phyloP scores from a whole-genome alignment of 1,284 basidiomycete genomes.

The Leccinum fuscescens region DNA sequence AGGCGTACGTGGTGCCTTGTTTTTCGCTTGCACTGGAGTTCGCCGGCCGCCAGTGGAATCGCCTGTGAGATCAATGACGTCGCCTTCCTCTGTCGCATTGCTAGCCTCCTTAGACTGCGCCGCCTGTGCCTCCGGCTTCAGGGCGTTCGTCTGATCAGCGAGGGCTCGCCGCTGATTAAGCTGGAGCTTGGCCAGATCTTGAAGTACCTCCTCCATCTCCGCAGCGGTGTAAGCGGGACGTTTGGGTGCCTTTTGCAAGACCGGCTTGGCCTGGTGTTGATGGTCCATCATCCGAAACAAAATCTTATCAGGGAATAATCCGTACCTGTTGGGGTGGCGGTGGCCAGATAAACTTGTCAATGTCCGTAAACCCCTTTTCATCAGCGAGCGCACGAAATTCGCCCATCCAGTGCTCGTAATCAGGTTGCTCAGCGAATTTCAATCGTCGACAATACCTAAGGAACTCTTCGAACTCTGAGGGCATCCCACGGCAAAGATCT shows the following conservation, averaged over 20 bases:
- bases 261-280: conserved; percentile 22
- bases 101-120: conserved; percentile 29
- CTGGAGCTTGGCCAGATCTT: conserved; percentile 56
- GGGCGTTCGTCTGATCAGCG: conserved; percentile 48
- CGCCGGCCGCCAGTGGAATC: conserved; percentile 40
- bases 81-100: conserved; percentile 25
- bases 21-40: conserved; percentile 25
- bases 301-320: background rate
- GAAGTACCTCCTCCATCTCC: conserved; percentile 53
- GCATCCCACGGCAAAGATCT: conserved; percentile 66
- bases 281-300: conserved; percentile 2
- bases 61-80: conserved; percentile 50
- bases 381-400: conserved; percentile 58
- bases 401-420: conserved; percentile 61
- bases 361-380: conserved; percentile 55
- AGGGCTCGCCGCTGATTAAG: conserved; percentile 49
- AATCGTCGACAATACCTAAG: conserved; percentile 65
- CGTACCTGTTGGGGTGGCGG: conserved; percentile 42
- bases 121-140: conserved; percentile 33
- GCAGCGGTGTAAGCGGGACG: conserved; percentile 32
- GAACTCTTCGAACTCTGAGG: conserved; percentile 71
- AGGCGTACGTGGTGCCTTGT: conserved; percentile 28
- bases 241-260: conserved; percentile 30
- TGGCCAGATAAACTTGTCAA: conserved; percentile 69
- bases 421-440: conserved; percentile 62